Evolutionary conservation across 2,329 filamentous ascomycete species (phyloP), one percentile per base, ranked within the genome.

Genomic region (Fusarium tricinctum): DNA sequence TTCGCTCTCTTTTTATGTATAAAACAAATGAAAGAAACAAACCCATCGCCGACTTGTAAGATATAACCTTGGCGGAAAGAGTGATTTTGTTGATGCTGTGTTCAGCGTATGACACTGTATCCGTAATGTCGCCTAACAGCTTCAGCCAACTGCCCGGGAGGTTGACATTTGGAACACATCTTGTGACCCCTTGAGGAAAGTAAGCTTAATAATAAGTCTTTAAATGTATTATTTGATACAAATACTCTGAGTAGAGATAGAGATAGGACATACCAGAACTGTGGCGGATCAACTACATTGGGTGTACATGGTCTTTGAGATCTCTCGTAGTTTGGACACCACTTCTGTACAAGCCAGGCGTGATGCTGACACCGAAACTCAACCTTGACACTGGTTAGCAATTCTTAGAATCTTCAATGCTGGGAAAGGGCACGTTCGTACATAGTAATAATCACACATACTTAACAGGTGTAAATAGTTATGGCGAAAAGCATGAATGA

Each of bases 401-500:
- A 43, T 19, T 28, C 45, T 13, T 42, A 19, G 22, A n/a, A 15
- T n/a, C 23, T 6, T 15, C 4, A 19, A 22, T 23, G n/a, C 12
- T 42, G 17, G 8, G 6, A 38, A 38, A 8, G 26, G 26, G 22
- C 19, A 19, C 28, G 12, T 17, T 23, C 66, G 22, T 67, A 73
- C 71, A 45, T 67, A 73, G 59, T 70, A 73, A 53, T 73, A 73
- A 45, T 73, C 70, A 38, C 71, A 73, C 71, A 73, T 73, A 17
- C 43, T 48, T 32, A 28, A 28, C 23, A 44, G 26, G 20, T n/a
- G 45, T 9, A 26, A 60, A 58, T 44, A 26, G 43, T 19, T 38
- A n/a, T 45, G 45, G 26, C 30, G 42, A 50, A 42, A 30, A 40
- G 23, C 35, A 33, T 35, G 15, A 51, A 42, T 13, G 33, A 33